Conservation (phyloP, 2,329 filamentous ascomycete species). For the Trichoderma citrinoviride region DNA sequence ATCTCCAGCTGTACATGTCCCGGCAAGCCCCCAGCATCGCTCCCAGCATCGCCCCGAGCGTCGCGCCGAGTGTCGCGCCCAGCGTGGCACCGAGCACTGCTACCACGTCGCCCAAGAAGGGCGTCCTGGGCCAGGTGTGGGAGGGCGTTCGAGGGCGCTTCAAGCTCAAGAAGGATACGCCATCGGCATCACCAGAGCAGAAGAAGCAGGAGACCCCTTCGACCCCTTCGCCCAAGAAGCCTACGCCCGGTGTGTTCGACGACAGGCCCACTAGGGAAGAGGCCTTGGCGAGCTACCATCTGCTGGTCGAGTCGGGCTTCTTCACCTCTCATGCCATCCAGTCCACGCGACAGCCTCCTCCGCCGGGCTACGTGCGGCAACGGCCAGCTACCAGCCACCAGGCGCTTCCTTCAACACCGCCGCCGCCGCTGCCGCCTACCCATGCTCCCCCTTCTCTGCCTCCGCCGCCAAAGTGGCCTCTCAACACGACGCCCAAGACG, state of each 20-base stretch:
- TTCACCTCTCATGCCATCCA: slow-evolving; percentile 58
- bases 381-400: slow-evolving; percentile 19
- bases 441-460: slow-evolving; percentile 23
- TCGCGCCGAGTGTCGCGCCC: slow-evolving; percentile 2
- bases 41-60: not conserved
- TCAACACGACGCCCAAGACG: slow-evolving; percentile 26
- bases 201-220: slow-evolving; percentile 22
- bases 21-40: not conserved
- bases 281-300: slow-evolving; percentile 55
- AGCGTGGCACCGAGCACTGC: slow-evolving; percentile 4
- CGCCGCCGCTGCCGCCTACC: slow-evolving; percentile 13
- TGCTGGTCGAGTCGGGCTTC: slow-evolving; percentile 57
- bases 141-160: slow-evolving; percentile 38
- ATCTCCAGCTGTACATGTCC: slow-evolving; percentile 17
- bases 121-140: slow-evolving; percentile 40
- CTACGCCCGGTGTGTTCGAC: slow-evolving; percentile 21
- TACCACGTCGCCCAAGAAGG: slow-evolving; percentile 24
- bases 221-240: not conserved
- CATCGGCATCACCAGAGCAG: slow-evolving; percentile 26
- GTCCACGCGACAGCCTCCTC: slow-evolving; percentile 49
- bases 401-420: slow-evolving; percentile 20
- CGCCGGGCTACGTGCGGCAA: slow-evolving; percentile 3
- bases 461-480: slow-evolving; percentile 30
- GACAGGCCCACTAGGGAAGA: slow-evolving; percentile 45
- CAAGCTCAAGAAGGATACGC: slow-evolving; percentile 30